Evolutionary conservation across 169 alveolate species (phyloP), one percentile per base, ranked within the genome.

Genomic region (Plasmodium knowlesi): DNA sequence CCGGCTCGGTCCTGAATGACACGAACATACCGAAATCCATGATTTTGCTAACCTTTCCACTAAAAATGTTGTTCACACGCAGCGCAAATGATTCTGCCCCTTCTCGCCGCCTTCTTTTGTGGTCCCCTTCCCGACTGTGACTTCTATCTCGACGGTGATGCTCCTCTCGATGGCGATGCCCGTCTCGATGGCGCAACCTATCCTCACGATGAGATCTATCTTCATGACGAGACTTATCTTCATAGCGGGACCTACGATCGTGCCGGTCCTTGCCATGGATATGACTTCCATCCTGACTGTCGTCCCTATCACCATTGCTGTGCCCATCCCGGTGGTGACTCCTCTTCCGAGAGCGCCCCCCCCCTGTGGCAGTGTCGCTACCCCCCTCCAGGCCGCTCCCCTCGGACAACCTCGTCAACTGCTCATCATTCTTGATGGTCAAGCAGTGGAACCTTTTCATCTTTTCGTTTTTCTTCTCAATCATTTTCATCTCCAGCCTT

Each of bases 11-110:
- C 28, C 89, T 74, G 76, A 97, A 95, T 34, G 95, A 79, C 4
- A 97, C 97, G 80, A 97, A 97, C 32, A 95, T 92, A 3, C 98
- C 98, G 19, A 90, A 97, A 16, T 97, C 98, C 95, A 91, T 94
- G 0, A 97, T 89, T 8, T 93, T 83, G 5, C 80, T 82, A 0
- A 97, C 97, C 0, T 76, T 82, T 1, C 98, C 98, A 9, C 28
- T 96, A 37, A 93, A 96, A 28, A 97, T 93, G 16, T 80, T 72
- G 67, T 78, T 80, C 22, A 84, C 78, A 5, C 67, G 70, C 22
- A 84, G 37, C 1, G 53, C 57, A 32, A 14, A 25, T 14, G 54
- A 0, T 1, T 71, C 90, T 1, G 19, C 34, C 81, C 41, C 72
- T 4, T 39, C 91, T 5, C 8, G 79, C 32, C 39, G 54, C 37